Evolutionary conservation across 331 rosid species (phyloP).

Genomic region (Dryas integrifolia): DNA sequence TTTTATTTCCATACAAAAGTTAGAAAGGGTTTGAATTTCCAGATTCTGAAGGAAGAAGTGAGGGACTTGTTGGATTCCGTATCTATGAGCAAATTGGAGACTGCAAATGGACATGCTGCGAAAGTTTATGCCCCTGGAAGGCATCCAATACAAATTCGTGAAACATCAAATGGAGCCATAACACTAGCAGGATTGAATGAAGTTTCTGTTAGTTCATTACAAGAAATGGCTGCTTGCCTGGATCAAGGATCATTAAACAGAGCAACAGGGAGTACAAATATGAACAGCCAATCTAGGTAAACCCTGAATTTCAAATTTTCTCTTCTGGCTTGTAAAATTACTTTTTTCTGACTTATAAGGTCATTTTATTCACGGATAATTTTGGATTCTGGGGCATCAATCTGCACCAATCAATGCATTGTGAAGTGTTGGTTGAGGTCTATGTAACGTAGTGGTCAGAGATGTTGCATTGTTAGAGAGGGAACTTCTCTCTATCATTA

Average conservation of each 20-base stretch:
- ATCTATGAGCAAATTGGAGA: conserved; percentile 53
- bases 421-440: not conserved
- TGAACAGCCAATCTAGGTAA: conserved; percentile 86
- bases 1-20: conserved; percentile 10
- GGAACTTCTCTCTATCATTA: not conserved
- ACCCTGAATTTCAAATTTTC: not conserved
- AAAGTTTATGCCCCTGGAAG: conserved; percentile 52
- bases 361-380: not conserved
- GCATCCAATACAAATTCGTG: conserved; percentile 68
- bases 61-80: conserved; percentile 65
- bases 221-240: conserved; percentile 72
- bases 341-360: not conserved
- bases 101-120: conserved; percentile 52
- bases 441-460: not conserved
- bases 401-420: not conserved
- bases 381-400: not conserved
- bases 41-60: conserved; percentile 83
- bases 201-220: conserved; percentile 59
- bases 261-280: conserved; percentile 87
- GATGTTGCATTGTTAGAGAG: not conserved
- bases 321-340: conserved; percentile 11
- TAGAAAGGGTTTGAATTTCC: conserved; percentile 37
- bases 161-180: conserved; percentile 69
- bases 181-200: conserved; percentile 72
- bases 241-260: conserved; percentile 74